Percentiles rank a stretch among this genome's conserved stretches.
These are phyloP conservation scores for Diospyros kaki DNA, from an alignment of 148 eudicot species.

Conservation along the genomic window DNA sequence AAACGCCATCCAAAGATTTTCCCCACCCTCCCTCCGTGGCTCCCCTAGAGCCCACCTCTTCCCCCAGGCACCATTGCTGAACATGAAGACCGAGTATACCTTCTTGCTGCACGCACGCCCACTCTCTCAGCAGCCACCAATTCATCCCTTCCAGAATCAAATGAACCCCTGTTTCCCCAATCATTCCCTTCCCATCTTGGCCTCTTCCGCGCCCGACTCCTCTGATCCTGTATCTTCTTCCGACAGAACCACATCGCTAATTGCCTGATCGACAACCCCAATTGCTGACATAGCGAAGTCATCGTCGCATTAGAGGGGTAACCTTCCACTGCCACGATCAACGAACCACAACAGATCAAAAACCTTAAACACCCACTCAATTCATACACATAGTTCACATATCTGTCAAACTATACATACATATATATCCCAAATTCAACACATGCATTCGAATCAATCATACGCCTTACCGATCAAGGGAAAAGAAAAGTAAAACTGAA, in stretches of 20 bases:
- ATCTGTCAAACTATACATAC: not conserved
- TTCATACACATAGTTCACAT: not conserved
- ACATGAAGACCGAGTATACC: constrained; percentile 32
- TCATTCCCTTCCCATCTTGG: constrained; percentile 7
- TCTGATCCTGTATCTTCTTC: constrained; percentile 50
- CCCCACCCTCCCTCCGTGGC: constrained; percentile 48
- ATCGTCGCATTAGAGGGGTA: constrained; percentile 46
- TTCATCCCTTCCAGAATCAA: constrained; percentile 29
- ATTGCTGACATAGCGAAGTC: constrained; percentile 32
- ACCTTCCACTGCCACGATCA: constrained; percentile 28
- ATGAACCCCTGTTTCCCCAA: constrained; percentile 12
- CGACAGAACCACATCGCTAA: constrained; percentile 67
- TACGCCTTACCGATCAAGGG: too few relatives aligned
- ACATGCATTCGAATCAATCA: too few relatives aligned
- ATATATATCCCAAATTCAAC: not conserved
- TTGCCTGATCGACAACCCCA: constrained; percentile 43
- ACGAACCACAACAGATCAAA: constrained; percentile 6
- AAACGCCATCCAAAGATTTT: constrained; percentile 43
- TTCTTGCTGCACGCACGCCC: constrained; percentile 26
- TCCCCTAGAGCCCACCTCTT: constrained; percentile 51
- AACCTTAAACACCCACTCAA: not conserved
- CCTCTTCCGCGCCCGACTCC: constrained; percentile 28
- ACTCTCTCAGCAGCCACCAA: constrained; percentile 26
- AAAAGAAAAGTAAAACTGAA: too few relatives aligned
- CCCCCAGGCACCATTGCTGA: constrained; percentile 26